phyloP scores from a whole-genome alignment of 73 alveolate genomes.

The Symbiodinium pilosum region DNA sequence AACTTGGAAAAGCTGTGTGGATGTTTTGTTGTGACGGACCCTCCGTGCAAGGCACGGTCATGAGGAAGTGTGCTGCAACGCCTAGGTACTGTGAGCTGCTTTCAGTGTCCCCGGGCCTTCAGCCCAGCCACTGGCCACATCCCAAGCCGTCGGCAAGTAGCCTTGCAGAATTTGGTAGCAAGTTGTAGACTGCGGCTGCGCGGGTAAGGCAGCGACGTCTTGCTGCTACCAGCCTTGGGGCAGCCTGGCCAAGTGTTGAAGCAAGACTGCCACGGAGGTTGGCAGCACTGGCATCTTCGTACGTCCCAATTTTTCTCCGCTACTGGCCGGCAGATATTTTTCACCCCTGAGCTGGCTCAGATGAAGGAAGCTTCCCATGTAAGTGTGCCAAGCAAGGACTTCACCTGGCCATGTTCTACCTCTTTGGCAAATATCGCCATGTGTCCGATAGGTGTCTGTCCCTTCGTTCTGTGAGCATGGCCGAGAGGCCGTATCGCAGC shows the following conservation, averaged over 20 bases:
- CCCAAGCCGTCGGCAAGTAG: neutral
- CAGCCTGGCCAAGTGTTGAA: neutral
- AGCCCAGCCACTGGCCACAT: neutral
- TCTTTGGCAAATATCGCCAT: constrained; percentile 54
- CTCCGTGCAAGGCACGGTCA: too few species aligned
- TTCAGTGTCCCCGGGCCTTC: constrained; percentile 12
- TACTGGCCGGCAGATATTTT: neutral
- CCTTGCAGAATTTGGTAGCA: neutral
- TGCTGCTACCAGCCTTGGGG: neutral
- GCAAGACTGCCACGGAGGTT: neutral
- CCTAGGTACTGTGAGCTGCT: constrained; percentile 63
- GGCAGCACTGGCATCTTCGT: neutral
- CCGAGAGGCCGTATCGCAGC: constrained; percentile 62
- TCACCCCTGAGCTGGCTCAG: too few species aligned
- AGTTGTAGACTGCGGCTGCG: neutral
- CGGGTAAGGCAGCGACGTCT: neutral
- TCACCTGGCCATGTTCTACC: constrained; percentile 48
- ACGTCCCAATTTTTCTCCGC: neutral
- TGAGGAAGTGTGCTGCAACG: neutral
- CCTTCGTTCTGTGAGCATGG: constrained; percentile 24
- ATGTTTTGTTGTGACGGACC: too few species aligned
- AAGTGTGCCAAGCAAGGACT: neutral
- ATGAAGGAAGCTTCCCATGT: too few species aligned
- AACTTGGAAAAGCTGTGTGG: neutral
- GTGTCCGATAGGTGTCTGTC: constrained; percentile 13